Evolutionary conservation across 305 asterid genomes (phyloP).

Genomic region (Rubia occidens): DNA sequence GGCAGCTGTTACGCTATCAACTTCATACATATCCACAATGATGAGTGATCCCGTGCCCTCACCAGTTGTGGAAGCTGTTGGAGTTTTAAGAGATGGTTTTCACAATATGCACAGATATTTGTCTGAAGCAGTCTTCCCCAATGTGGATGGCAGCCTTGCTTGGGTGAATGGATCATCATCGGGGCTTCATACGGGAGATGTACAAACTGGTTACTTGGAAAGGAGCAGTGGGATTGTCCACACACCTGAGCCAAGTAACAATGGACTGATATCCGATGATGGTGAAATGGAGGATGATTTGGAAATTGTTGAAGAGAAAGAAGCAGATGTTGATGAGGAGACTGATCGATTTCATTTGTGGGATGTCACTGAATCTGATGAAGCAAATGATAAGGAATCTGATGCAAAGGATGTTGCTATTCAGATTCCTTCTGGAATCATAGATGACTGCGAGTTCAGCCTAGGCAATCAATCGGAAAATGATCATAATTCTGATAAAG

Average conservation of each 20-base stretch:
- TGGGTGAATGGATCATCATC: constrained; percentile 4
- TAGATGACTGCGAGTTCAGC: not conserved
- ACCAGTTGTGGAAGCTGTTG: constrained; percentile 22
- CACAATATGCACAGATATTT: constrained; percentile 23
- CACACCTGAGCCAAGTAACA: constrained; percentile 13
- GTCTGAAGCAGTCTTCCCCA: constrained; percentile 24
- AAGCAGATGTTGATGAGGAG: constrained; percentile 3
- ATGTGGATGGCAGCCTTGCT: constrained; percentile 17
- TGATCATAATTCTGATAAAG: not conserved
- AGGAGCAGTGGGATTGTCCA: constrained; percentile 18
- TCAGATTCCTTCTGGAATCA: not conserved
- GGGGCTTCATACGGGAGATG: not conserved
- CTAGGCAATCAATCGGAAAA: not conserved
- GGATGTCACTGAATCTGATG: constrained; percentile 9
- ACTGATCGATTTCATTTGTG: constrained; percentile 5
- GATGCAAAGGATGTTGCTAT: constrained; percentile 14
- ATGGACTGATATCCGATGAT: constrained; percentile 1
- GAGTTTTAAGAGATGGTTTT: constrained; percentile 26
- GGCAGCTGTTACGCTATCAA: constrained; percentile 32
- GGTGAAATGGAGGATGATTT: constrained; percentile 1
- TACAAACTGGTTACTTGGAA: constrained; percentile 17
- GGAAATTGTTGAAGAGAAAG: constrained; percentile 5
- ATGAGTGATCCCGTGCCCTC: constrained; percentile 29
- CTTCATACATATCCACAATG: constrained; percentile 33
- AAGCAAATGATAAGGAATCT: constrained; percentile 13